Base-by-base conservation (phyloP, 257 asterid genomes). In the Solanum chilense region DNA sequence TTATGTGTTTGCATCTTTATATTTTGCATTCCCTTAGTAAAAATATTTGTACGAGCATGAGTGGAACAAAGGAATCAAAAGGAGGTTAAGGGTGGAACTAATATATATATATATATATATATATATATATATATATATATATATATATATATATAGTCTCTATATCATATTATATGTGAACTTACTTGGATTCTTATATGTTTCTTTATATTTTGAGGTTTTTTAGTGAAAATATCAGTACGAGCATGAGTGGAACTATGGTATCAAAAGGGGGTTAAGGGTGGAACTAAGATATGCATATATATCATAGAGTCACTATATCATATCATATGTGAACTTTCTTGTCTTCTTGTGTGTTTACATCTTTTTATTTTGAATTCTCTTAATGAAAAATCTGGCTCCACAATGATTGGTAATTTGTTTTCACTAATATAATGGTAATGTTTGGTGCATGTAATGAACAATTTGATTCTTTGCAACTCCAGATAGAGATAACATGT, bases 401-500 rank as follows among this genome's bases (percentile, higher is more conserved):
- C 15, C 49, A 44, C 52, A 44, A 44, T 44, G 15, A 44, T 44
- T 12, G 5, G 13, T 44, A 12, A 45, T 4, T 45, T 45, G 68
- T 29, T 47, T 75, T 29, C 82, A 47, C 71, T 70, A 66, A 87
- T 56, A 45, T 27, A 45, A n/a, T 39, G 82, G 21, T 75, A 31
- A 20, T 75, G 82, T 76, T 76, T 76, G 60, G 21, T 76, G 37
- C 83, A 42, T 76, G 83, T 42, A n/a, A 75, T 75, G 82, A 12
- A 15, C 4, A 45, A 18, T 73, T 35, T 78, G 66, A 78, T 66
- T 15, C 12, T 71, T 25, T 31, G n/a, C 5, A 25, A 68, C 12
- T 83, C 58, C 98, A 96, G 99, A 93, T 96, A 86, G 98, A 96
- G 93, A 90, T 96, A 91, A 92, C 88, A 86, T 96, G 98, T 90